Percentiles rank a stretch among this genome's conserved stretches.
Evolutionary conservation across 495 filamentous ascomycete species (phyloP).

Genomic region (Amniculicola lignicola): DNA sequence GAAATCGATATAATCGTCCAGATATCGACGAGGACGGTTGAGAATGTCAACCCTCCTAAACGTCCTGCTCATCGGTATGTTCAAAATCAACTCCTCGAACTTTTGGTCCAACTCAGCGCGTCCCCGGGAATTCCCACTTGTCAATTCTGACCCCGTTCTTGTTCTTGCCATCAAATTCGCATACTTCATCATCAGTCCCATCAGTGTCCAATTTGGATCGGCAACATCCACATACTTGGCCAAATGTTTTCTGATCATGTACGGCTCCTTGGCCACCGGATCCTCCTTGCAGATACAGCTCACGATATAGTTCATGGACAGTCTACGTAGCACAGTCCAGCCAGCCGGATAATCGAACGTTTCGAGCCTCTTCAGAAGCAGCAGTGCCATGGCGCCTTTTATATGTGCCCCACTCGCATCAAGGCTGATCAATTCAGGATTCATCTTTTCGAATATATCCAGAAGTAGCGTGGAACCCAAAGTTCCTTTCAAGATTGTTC

Average conservation of each 20-base stretch:
- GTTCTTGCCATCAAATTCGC: conserved; percentile 29
- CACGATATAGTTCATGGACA: conserved; percentile 34
- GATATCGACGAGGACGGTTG: conserved; percentile 11
- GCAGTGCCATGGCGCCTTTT: conserved; percentile 38
- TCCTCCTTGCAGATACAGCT: conserved; percentile 25
- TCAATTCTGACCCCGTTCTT: too few species aligned
- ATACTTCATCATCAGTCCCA: conserved; percentile 30
- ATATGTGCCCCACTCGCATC: conserved; percentile 24
- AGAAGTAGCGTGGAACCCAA: conserved; percentile 18
- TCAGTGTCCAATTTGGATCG: conserved; percentile 28
- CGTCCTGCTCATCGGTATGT: conserved; percentile 2
- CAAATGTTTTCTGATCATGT: conserved; percentile 27
- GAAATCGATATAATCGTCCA: conserved; percentile 30
- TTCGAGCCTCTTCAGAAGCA: conserved; percentile 30
- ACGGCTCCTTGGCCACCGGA: conserved; percentile 30
- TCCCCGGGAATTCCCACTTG: too few species aligned
- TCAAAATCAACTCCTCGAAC: background rate
- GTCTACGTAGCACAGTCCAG: conserved; percentile 26
- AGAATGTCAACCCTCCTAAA: background rate
- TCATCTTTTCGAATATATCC: conserved; percentile 27
- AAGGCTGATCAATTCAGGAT: background rate
- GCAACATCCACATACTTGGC: conserved; percentile 19
- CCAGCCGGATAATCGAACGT: conserved; percentile 19
- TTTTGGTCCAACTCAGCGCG: conserved; percentile 11
- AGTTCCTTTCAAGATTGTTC: background rate